These are phyloP conservation scores for Hygrocybe coccinea DNA, from an alignment of 768 basidiomycete genomes.

Conservation along the genomic window DNA sequence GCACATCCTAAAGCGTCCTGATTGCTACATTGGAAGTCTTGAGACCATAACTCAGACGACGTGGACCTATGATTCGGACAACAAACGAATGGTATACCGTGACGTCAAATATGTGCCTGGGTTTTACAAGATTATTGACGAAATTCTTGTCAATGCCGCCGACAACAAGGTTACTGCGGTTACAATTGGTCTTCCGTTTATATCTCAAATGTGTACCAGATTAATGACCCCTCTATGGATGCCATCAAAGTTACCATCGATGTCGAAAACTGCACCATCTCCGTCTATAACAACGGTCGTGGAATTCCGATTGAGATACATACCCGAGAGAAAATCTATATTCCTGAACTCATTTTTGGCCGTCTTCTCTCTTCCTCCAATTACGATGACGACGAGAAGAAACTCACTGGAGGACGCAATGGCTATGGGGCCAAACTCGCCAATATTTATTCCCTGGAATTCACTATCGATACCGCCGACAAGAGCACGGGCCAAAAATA, in stretches of 20 bases:
- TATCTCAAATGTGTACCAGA: constrained; percentile 41
- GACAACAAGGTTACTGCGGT: constrained; percentile 82
- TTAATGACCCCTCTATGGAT: constrained; percentile 90
- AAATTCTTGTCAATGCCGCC: constrained; percentile 98
- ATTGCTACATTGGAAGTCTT: constrained; percentile 95
- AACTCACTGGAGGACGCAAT: constrained; percentile 96
- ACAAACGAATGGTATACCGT: constrained; percentile 76
- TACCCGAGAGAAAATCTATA: constrained; percentile 86
- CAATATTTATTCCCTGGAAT: constrained; percentile 96
- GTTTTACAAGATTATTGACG: constrained; percentile 99
- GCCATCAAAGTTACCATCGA: constrained; percentile 85
- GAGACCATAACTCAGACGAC: constrained; percentile 81
- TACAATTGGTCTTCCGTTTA: not conserved
- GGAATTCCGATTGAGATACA: constrained; percentile 98
- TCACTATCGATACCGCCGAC: constrained; percentile 94
- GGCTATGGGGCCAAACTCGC: constrained; percentile 98
- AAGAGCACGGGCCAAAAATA: constrained; percentile 84
- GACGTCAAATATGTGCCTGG: constrained; percentile 92
- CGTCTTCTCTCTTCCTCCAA: constrained; percentile 92
- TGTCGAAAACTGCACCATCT: constrained; percentile 76
- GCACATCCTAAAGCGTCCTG: constrained; percentile 87
- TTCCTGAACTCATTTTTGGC: constrained; percentile 96
- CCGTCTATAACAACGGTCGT: constrained; percentile 90
- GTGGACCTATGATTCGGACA: constrained; percentile 90
- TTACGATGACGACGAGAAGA: constrained; percentile 98